Conservation (phyloP, 306 rosid species). For the Cucumis hystrix region DNA sequence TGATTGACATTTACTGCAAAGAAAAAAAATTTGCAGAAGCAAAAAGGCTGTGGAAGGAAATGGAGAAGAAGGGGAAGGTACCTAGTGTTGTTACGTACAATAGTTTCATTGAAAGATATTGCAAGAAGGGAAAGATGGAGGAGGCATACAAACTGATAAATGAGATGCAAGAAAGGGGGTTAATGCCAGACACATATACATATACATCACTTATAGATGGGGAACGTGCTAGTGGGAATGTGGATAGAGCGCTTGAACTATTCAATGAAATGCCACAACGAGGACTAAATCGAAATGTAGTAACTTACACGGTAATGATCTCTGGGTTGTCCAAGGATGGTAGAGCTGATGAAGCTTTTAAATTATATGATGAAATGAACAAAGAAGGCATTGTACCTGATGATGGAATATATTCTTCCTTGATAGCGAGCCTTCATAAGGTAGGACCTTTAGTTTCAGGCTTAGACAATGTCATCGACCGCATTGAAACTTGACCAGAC, state of each 20-base stretch:
- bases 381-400: conserved; percentile 46
- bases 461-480: not conserved
- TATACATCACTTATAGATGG: conserved; percentile 68
- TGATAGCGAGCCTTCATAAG: conserved; percentile 52
- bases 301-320: conserved; percentile 54
- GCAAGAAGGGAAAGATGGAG: conserved; percentile 53
- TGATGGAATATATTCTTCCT: conserved; percentile 56
- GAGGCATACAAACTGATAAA: conserved; percentile 36
- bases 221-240: conserved; percentile 51
- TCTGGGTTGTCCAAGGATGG: conserved; percentile 75
- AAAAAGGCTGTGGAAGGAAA: conserved; percentile 34
- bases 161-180: conserved; percentile 48
- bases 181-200: conserved; percentile 51
- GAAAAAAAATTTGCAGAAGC: conserved; percentile 75
- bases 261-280: conserved; percentile 46
- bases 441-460: conserved; percentile 4
- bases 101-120: conserved; percentile 47
- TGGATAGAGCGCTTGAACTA: conserved; percentile 45
- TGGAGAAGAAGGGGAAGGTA: conserved; percentile 39
- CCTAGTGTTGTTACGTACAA: conserved; percentile 57
- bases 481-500: not conserved
- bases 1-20: conserved; percentile 69
- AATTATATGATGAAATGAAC: conserved; percentile 64
- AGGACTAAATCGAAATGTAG: conserved; percentile 34
- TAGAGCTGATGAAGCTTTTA: conserved; percentile 64